Evolutionary conservation across 2,329 filamentous ascomycete species (phyloP).

Genomic region (Sarocladiaceae sp.): DNA sequence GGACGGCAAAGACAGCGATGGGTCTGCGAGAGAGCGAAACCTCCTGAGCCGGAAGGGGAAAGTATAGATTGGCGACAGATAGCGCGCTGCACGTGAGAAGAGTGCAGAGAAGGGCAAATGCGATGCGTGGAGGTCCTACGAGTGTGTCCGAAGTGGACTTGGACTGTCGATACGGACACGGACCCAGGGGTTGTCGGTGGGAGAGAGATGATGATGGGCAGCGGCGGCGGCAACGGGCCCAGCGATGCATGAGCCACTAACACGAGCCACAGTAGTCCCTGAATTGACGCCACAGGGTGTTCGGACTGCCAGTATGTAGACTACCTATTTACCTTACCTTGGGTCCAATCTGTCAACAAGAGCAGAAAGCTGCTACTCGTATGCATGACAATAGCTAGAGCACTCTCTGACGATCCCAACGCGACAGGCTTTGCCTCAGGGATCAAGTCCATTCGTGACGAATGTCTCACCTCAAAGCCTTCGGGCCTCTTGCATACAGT

Average conservation of each 20-base stretch:
- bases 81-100: not conserved
- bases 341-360: too few relatives aligned
- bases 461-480: not conserved
- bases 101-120: too few relatives aligned
- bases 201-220: not conserved
- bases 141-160: conserved; percentile 6
- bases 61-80: not conserved
- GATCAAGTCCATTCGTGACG: too few relatives aligned
- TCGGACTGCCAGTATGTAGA: not conserved
- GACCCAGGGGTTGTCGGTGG: conserved; percentile 3
- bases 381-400: too few relatives aligned
- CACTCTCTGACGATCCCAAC: too few relatives aligned
- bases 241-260: conserved; percentile 1
- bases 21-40: too few relatives aligned
- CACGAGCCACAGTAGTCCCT: not conserved
- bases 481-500: too few relatives aligned
- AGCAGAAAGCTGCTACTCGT: too few relatives aligned
- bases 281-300: conserved; percentile 1
- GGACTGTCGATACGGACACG: conserved; percentile 6
- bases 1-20: too few relatives aligned
- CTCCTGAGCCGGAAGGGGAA: not conserved
- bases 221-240: not conserved
- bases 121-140: conserved; percentile 1
- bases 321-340: too few relatives aligned
- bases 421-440: too few relatives aligned